A percentile compares a stretch with the other conserved stretches of the same genome.
phyloP scores from a whole-genome alignment of 306 rosid species.

The Dryas octopetala region DNA sequence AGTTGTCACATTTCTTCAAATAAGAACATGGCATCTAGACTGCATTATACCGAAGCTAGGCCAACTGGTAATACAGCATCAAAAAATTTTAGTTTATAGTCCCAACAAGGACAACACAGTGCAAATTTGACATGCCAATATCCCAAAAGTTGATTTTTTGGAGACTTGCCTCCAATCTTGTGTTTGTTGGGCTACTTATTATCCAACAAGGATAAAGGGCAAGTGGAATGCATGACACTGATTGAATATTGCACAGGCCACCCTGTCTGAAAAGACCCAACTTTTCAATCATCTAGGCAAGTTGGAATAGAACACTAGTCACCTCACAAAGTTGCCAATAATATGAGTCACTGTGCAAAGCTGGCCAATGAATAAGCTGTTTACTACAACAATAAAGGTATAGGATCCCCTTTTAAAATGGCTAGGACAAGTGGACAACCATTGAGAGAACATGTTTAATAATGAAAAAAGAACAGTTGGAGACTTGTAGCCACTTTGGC shows the following conservation, averaged over 20 bases:
- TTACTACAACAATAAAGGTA: background rate
- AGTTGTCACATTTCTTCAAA: no score
- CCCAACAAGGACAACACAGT: background rate
- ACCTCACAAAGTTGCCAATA: background rate
- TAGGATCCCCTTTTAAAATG: background rate
- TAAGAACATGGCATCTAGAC: no score
- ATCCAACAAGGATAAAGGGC: background rate
- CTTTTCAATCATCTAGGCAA: slow-evolving; percentile 7
- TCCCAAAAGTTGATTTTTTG: background rate
- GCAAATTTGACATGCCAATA: background rate
- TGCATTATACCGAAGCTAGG: background rate
- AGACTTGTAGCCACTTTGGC: no score
- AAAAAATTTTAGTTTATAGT: no score
- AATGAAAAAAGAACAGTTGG: no score
- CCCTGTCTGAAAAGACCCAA: background rate
- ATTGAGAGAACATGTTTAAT: no score
- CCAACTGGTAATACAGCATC: no score
- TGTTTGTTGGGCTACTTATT: background rate
- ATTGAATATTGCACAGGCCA: no score
- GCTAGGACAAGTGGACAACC: no score
- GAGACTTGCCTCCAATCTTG: no score
- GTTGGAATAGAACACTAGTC: background rate
- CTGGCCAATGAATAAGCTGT: background rate
- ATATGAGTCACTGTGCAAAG: slow-evolving; percentile 10
- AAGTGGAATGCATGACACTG: no score